Evolutionary conservation across 164 flowering plant species (phyloP), one percentile per base, ranked within the genome.

Genomic region (Warburgia ugandensis): DNA sequence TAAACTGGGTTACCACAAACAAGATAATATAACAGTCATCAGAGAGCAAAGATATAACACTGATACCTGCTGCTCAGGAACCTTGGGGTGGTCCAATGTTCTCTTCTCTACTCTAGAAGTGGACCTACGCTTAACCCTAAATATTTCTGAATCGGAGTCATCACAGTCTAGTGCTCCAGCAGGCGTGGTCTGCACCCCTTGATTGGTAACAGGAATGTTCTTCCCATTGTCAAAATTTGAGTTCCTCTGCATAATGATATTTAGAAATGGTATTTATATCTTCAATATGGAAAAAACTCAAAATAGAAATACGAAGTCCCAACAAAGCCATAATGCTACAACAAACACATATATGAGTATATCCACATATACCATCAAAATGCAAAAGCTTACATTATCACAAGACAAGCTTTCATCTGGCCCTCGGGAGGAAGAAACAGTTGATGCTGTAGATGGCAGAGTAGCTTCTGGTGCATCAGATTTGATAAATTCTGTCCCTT

Each of bases 81-180:
- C 40, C 64, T 63, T 73, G 17, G 69, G 58, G 19, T 64, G 64
- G 58, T 68, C 58, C 27, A 22, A 13, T 35, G 45, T 61, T 58
- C 61, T 66, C 46, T 65, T 75, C 35, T 67, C 77, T 44, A 66
- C 63, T 58, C 74, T 82, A 20, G 66, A 31, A 17, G 79, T 58
- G 29, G 79, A 60, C 33, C 88, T 73, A 8, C 94, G 88, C 57
- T 83, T 84, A 29, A 84, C 91, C 70, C 91, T 64, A 65, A 84
- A 88, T 37, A 72, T 73, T 67, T 83, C 91, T 43, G 79, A 70
- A 62, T 83, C 94, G 50, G 91, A 80, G 64, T 71, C 79, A 68
- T 87, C 87, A 64, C 76, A 68, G 39, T 59, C 32, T 32, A 71
- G 72, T 56, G 63, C 36, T n/a, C 19, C 50, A 50, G 4, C 16